phyloP scores from a whole-genome alignment of 441 rosid species.

The Corymbia citriodora region DNA sequence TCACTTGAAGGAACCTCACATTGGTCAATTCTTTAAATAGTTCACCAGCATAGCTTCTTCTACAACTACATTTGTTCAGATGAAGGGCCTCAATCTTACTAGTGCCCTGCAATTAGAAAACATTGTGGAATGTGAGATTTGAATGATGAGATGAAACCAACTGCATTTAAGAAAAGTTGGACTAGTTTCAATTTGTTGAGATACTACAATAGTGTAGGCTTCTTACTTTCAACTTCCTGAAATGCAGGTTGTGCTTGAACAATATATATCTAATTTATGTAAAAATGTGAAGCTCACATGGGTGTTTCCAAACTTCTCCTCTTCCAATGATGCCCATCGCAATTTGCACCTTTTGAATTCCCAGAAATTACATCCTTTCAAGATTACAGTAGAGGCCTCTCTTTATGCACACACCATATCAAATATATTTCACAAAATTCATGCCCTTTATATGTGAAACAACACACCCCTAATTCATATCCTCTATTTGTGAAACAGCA shows the following conservation, averaged over 20 bases:
- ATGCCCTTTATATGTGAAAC: not conserved
- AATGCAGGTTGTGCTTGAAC: not conserved
- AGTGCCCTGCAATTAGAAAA: not conserved
- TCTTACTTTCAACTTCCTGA: not conserved
- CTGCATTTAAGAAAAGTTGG: accelerated
- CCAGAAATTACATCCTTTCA: too few species aligned
- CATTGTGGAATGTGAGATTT: not conserved
- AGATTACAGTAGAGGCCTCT: too few species aligned
- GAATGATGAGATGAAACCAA: not conserved
- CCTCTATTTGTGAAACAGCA: not conserved
- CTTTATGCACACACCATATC: not conserved
- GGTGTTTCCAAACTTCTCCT: not conserved
- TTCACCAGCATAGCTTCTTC: not conserved
- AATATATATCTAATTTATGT: not conserved
- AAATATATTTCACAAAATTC: not conserved
- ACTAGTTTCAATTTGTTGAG: not conserved
- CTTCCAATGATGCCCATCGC: accelerated
- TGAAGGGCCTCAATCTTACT: not conserved
- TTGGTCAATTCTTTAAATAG: not conserved
- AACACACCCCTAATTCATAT: not conserved
- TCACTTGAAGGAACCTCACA: not conserved
- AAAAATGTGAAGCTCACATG: not conserved
- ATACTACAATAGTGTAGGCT: not conserved
- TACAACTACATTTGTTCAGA: not conserved
- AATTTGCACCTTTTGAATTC: not conserved